Evolutionary conservation across 139 green algal species (phyloP).

Genomic region (Chlamydomonas sp.): DNA sequence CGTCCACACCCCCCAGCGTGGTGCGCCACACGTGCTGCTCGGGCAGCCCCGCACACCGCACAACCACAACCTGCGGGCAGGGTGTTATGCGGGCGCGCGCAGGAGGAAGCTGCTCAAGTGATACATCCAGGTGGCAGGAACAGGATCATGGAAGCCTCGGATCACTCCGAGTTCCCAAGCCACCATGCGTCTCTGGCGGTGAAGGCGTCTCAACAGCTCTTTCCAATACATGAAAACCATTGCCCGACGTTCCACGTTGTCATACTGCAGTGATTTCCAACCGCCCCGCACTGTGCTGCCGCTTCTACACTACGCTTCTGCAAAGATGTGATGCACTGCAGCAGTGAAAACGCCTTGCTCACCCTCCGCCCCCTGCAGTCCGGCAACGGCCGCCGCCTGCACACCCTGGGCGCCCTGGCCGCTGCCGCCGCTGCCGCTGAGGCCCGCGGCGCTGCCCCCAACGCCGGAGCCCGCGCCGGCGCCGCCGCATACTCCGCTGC

Average conservation of each 20-base stretch:
- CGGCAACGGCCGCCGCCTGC: background rate
- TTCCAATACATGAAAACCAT: too few species aligned
- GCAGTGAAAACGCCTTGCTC: background rate
- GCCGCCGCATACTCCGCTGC: background rate
- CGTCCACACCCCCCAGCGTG: slow-evolving; percentile 47
- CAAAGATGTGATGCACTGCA: background rate
- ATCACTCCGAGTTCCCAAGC: too few species aligned
- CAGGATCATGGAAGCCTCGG: background rate
- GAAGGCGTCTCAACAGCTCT: too few species aligned
- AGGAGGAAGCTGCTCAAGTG: background rate
- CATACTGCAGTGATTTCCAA: too few species aligned
- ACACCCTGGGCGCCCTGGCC: background rate
- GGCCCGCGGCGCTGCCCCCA: background rate
- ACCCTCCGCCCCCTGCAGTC: background rate
- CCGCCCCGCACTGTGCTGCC: background rate
- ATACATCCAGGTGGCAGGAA: background rate
- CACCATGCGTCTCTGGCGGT: too few species aligned
- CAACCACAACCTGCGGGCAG: slow-evolving; percentile 54
- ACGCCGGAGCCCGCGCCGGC: background rate
- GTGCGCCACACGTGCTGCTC: slow-evolving; percentile 67
- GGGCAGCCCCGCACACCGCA: slow-evolving; percentile 53
- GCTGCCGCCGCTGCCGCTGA: background rate
- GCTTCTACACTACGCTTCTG: too few species aligned
- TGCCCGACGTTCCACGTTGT: too few species aligned
- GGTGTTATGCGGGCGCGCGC: too few species aligned